Evolutionary conservation across 1,284 basidiomycete species (phyloP), one percentile per base, ranked within the genome.

Genomic region (Phlebopus sp.): DNA sequence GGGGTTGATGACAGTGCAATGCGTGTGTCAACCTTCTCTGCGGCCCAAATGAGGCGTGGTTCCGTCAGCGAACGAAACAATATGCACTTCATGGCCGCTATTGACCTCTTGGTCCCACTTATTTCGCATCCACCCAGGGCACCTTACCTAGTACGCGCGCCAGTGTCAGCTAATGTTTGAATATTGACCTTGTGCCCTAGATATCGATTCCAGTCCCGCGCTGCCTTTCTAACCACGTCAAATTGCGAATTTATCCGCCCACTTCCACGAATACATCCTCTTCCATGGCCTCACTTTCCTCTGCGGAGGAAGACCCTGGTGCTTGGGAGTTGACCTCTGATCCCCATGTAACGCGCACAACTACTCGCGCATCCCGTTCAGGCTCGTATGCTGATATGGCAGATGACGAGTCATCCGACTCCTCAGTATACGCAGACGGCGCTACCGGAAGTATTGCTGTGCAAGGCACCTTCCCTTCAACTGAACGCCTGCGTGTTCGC

Each of bases 401-500:
- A 1, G 87, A 90, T 52, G 88, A 90, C 56, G 88, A 90, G 59
- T 84, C 84, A 2, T 87, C 84, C 34, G 87, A 89, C 59, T 82
- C 84, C 1, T 82, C 83, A 2, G 71, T 68, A 21, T 59, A 68
- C 32, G 31, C 68, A 0, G 69, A 76, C 17, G 78, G 80, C 0
- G 74, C 79, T 51, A 67, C 78, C 8, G 81, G 82, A 42, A 81
- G 78, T 2, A 83, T 78, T 51, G 76, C 79, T 11, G 75, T 90
- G n/a, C 82, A 82, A 59, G 88, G 88, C 5, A 80, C 84, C 2
- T 90, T 90, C 59, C 85, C 84, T 0, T 87, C 84, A 49, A 75
- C 87, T 1, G 86, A 90, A 44, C 74, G 79, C 9, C 73, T 91
- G 42, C 81, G 85, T 14, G 68, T 90, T 36, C 76, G 88, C 44